phyloP scores from a whole-genome alignment of 2,329 filamentous ascomycete genomes.

The Pyrenochaeta sp. region DNA sequence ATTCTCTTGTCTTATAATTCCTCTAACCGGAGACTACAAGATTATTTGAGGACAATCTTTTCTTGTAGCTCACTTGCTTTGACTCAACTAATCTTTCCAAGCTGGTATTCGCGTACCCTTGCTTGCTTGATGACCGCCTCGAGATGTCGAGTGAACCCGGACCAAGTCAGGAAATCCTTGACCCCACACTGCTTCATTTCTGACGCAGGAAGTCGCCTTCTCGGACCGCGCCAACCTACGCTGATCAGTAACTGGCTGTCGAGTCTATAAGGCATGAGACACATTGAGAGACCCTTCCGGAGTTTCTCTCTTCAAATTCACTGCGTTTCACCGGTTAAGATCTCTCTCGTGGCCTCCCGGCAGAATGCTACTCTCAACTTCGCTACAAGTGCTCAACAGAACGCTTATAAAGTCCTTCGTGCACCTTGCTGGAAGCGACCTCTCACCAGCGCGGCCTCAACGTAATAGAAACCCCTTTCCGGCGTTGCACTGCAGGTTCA shows the following conservation, averaged over 20 bases:
- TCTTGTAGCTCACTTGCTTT: background rate
- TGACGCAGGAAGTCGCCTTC: background rate
- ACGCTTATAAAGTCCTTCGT: constrained; percentile 2
- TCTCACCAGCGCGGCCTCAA: constrained; percentile 8
- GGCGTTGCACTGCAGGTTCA: constrained; percentile 13
- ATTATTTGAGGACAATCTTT: background rate
- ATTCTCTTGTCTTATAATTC: background rate
- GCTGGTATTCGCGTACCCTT: background rate
- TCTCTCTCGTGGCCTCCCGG: background rate
- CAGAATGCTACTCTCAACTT: background rate
- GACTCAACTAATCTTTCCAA: background rate
- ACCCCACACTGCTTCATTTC: background rate
- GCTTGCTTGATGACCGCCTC: background rate
- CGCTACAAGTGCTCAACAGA: constrained; percentile 8
- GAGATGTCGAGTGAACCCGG: background rate
- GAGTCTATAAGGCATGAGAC: background rate
- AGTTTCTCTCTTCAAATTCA: background rate
- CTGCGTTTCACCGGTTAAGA: background rate
- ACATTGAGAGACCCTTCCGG: background rate
- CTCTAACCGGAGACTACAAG: background rate
- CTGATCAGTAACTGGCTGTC: constrained; percentile 4
- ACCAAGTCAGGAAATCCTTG: background rate
- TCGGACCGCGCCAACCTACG: background rate
- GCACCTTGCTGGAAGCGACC: constrained; percentile 11
- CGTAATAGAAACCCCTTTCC: constrained; percentile 25